phyloP scores from a whole-genome alignment of 2,329 filamentous ascomycete species.

The Calonectria pauciramosa region DNA sequence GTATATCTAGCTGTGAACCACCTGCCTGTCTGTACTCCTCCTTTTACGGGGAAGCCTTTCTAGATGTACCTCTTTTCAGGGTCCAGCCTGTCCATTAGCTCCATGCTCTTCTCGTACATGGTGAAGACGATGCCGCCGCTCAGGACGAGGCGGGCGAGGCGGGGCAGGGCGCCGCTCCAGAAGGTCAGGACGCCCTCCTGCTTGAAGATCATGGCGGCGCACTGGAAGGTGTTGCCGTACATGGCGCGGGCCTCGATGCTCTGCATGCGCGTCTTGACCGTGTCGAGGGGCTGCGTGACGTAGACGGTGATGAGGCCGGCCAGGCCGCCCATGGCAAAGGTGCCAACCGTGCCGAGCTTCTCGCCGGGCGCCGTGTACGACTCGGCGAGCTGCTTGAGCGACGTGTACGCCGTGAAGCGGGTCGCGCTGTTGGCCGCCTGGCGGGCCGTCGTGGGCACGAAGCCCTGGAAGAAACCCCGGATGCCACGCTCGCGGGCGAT shows the following conservation, averaged over 20 bases:
- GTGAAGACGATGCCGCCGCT: conserved; percentile 98
- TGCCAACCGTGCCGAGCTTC: conserved; percentile 89
- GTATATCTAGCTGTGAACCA: not conserved
- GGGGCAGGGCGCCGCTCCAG: conserved; percentile 92
- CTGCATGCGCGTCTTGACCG: conserved; percentile 98
- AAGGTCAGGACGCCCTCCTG: conserved; percentile 92
- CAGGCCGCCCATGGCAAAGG: conserved; percentile 90
- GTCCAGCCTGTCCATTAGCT: conserved; percentile 83
- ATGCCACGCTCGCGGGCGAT: conserved; percentile 91
- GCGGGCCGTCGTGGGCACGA: conserved; percentile 92
- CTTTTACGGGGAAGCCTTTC: too few species aligned
- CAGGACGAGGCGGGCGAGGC: conserved; percentile 86
- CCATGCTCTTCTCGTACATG: conserved; percentile 98
- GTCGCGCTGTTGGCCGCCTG: conserved; percentile 96
- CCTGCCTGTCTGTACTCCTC: not conserved
- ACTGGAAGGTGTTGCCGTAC: conserved; percentile 91
- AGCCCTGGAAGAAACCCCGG: conserved; percentile 95
- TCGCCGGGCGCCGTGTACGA: conserved; percentile 94
- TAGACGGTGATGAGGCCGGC: conserved; percentile 94
- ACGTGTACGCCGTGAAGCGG: conserved; percentile 91
- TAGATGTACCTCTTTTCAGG: conserved; percentile 88
- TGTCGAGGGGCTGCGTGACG: conserved; percentile 83
- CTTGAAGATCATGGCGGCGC: conserved; percentile 85
- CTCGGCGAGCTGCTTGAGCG: conserved; percentile 90
- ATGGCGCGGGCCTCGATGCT: conserved; percentile 84